Evolutionary conservation across 257 asterid species (phyloP), one percentile per base, ranked within the genome.

Genomic region (Handroanthus guayacan): DNA sequence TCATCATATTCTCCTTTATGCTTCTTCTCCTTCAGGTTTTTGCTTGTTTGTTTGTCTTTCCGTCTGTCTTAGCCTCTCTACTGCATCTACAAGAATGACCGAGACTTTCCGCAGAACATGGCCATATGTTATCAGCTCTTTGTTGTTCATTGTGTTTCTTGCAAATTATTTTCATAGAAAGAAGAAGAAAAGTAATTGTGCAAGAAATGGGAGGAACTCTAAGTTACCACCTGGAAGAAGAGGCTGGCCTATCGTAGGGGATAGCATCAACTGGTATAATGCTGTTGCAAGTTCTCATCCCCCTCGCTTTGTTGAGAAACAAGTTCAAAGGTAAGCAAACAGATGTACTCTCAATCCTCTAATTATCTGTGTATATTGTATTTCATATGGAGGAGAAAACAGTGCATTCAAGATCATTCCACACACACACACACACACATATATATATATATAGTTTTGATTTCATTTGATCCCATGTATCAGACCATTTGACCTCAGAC

Each of bases 281-380:
- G 95, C 97, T 17, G 97, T 84, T 55, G 92, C 96, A 12, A 85
- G 98, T 79, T 86, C 97, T 80, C 98, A 94, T 61, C 98, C 98
- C 13, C 92, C 95, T 2, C 48, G 78, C 39, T 94, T 91, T 45
- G 98, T 91, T 62, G 90, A 93, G 79, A 77, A 86, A 34, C 97
- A 91, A 75, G 95, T 87, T 63, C 63, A 75, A 82, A 85, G 92
- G 96, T 91, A 81, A 34, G 78, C 64, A 9, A 10, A 1, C 14
- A 54, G 20, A 62, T 45, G 60, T 39, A 11, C 34, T 5, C 5
- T 12, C 69, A 50, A 8, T 9, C 0, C 57, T 61, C 55, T 36
- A 4, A 16, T 16, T 31, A 34, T 1, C 37, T 25, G 31, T 25
- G 31, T 25, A 16, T 52, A 38, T 58, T 55, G 9, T 71, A 10